Evolutionary conservation across 176 grass and related monocot species (phyloP), one percentile per base, ranked within the genome.

Genomic region (Oryza longistaminata): DNA sequence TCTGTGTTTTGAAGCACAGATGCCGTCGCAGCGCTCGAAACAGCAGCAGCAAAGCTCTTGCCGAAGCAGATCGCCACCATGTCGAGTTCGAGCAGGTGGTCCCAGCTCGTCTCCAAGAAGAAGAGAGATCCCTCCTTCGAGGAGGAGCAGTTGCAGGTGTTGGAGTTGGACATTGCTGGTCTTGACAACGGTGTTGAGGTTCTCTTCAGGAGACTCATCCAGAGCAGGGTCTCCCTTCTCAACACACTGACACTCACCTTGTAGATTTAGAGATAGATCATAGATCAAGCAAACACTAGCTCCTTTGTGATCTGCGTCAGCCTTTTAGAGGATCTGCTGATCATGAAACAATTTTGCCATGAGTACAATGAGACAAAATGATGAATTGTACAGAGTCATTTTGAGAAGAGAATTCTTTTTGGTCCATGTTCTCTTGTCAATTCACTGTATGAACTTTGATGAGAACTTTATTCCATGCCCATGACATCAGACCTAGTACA

Each of bases 251-350:
- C 3, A 35, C 34, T 33, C 31, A 33, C 31, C 25, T 77, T 24
- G 43, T 76, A 62, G 53, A 82, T 58, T 2, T 3, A 3, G 64
- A 39, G 37, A 39, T 39, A 46, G 19, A 35, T 4, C 34, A 22
- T 44, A 79, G 16, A 66, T 27, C 64, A 29, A 7, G 42, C 9
- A 58, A 19, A 14, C 11, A 64, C 40, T 7, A 27, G 50, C 26
- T 71, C 67, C 14, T 26, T 27, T 69, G 24, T 66, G 53, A 73
- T 79, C 71, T 46, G 73, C 34, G 44, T 83, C 80, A 29, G 29
- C 14, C 40, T 83, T 78, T 83, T 39, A 39, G 16, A 83, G 73
- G 73, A 83, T 48, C 27, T 7, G 66, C 86, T 40, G 50, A 83
- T 78, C 16, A 55, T 39, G 11, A 6, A 64, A 52, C 31, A 68